Base-by-base conservation (phyloP, 2,329 filamentous ascomycete species). In the Teratosphaeria gauchensis region DNA sequence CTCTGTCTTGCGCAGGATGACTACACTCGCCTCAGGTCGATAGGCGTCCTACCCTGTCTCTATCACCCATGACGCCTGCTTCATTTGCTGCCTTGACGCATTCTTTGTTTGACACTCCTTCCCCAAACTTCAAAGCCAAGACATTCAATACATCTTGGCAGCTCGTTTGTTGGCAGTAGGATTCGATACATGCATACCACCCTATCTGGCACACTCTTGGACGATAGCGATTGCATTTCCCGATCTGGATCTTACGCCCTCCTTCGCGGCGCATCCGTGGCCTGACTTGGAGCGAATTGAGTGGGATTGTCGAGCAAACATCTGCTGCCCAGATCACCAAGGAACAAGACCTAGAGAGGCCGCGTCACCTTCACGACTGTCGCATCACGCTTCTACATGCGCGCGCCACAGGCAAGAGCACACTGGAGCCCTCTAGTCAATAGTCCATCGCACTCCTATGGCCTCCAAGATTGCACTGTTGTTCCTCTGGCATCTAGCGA, bases 401-500 rank as follows among this genome's bases (percentile, higher is more conserved):
- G 42, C 42, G n/a, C 16, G 42, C 42, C 42, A 48, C 19, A 19
- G 42, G 42, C 16, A 46, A 46, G 38, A 16, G 38, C 38, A 19
- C 38, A 48, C 42, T 21, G 19, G 42, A 48, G 16, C 3, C 8
- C 6, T 21, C 9, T 48, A 19, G 16, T 8, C 19, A n/a, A 48
- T 1, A 8, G 4, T 21, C 42, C 42, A 48, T 28, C 53, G 46
- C 11, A 11, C 55, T 35, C 19, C 42, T 12, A 51, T 51, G 24
- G 28, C 55, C 46, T 33, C 19, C 55, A 64, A 63, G 55, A 55
- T 60, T 56, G 48, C 55, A 4, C 56, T 61, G n/a, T 56, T 62
- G 31, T 62, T 66, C 58, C 55, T 66, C 53, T 66, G 64, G 58
- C 64, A 64, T 21, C 63, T 66, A 21, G 60, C 64, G 56, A 59